These are phyloP conservation scores for Cladosporium colombiae DNA, from an alignment of 2,329 filamentous ascomycete genomes.

Conservation along the genomic window DNA sequence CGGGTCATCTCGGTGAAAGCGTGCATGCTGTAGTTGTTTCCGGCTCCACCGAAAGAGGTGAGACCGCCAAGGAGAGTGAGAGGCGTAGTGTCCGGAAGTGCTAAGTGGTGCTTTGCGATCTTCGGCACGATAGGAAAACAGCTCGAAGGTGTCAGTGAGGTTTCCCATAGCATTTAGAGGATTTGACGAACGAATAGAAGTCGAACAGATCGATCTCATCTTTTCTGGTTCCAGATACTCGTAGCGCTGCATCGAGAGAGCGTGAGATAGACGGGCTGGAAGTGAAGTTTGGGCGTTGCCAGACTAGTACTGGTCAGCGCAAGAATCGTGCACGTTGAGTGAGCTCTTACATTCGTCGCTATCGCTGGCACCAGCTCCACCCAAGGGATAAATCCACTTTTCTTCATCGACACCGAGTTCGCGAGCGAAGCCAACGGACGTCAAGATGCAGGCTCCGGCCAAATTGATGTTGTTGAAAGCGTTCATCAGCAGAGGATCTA, in stretches of 20 bases:
- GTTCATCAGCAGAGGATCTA: slow-evolving; percentile 70
- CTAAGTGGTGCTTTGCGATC: slow-evolving; percentile 62
- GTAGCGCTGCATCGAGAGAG: slow-evolving; percentile 57
- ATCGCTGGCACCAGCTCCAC: slow-evolving; percentile 64
- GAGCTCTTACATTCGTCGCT: slow-evolving; percentile 51
- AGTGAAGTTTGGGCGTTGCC: slow-evolving; percentile 61
- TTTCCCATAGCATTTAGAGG: neutral
- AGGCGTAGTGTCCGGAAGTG: slow-evolving; percentile 53
- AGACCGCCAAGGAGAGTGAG: slow-evolving; percentile 65
- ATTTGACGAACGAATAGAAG: slow-evolving; percentile 58
- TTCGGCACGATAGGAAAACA: slow-evolving; percentile 72
- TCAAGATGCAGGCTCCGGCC: slow-evolving; percentile 61
- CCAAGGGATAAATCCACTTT: slow-evolving; percentile 65
- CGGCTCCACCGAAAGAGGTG: slow-evolving; percentile 69
- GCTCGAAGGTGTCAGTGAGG: slow-evolving; percentile 36
- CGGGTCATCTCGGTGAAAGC: slow-evolving; percentile 59
- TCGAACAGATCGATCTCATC: slow-evolving; percentile 62
- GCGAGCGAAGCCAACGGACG: slow-evolving; percentile 56
- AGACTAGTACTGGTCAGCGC: slow-evolving; percentile 49
- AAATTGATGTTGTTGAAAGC: slow-evolving; percentile 70
- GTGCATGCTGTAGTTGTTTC: slow-evolving; percentile 72
- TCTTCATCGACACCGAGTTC: slow-evolving; percentile 56
- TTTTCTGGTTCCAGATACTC: slow-evolving; percentile 48
- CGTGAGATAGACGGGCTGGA: slow-evolving; percentile 59
- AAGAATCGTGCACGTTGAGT: neutral